A percentile compares a stretch with the other conserved stretches of the same genome.
These are phyloP conservation scores for Blastobotrys aristatus DNA, from an alignment of 1,139 yeast species.

Conservation along the genomic window DNA sequence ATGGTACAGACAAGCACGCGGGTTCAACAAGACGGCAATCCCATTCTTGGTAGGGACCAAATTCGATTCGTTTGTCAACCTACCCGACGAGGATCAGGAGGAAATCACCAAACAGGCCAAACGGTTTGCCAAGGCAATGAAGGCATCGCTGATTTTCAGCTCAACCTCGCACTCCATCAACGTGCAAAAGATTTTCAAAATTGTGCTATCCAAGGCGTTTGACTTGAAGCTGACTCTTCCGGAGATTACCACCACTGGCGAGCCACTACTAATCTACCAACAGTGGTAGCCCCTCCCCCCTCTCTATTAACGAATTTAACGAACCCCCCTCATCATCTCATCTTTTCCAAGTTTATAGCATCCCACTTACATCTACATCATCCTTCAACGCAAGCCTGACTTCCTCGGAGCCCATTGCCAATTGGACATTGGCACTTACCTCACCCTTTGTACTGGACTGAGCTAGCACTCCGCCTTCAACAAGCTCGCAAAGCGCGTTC, in stretches of 20 bases:
- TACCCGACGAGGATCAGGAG: conserved; percentile 75
- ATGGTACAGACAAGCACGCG: conserved; percentile 93
- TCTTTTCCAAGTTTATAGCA: conserved; percentile 20
- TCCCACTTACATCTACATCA: conserved; percentile 43
- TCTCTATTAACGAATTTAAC: neutral
- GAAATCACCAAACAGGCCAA: conserved; percentile 83
- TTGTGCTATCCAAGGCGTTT: conserved; percentile 86
- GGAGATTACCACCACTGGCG: conserved; percentile 78
- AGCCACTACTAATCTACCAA: conserved; percentile 74
- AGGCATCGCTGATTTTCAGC: conserved; percentile 82
- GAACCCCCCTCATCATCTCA: neutral
- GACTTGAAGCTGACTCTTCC: conserved; percentile 80
- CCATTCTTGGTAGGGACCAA: conserved; percentile 93
- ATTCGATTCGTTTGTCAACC: conserved; percentile 70
- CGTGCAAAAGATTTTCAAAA: conserved; percentile 89
- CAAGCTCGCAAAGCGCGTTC: conserved; percentile 56
- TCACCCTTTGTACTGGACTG: conserved; percentile 67
- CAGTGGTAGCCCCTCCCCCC: conserved; percentile 29
- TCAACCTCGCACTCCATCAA: conserved; percentile 92
- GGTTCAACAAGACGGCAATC: conserved; percentile 86
- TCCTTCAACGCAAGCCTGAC: conserved; percentile 53
- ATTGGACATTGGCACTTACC: conserved; percentile 55
- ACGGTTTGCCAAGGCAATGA: conserved; percentile 87
- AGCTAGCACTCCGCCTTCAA: conserved; percentile 70
- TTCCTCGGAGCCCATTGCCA: conserved; percentile 70